Evolutionary conservation across 163 green algal species (phyloP), one percentile per base, ranked within the genome.

Genomic region (Scenedesmus sp.): DNA sequence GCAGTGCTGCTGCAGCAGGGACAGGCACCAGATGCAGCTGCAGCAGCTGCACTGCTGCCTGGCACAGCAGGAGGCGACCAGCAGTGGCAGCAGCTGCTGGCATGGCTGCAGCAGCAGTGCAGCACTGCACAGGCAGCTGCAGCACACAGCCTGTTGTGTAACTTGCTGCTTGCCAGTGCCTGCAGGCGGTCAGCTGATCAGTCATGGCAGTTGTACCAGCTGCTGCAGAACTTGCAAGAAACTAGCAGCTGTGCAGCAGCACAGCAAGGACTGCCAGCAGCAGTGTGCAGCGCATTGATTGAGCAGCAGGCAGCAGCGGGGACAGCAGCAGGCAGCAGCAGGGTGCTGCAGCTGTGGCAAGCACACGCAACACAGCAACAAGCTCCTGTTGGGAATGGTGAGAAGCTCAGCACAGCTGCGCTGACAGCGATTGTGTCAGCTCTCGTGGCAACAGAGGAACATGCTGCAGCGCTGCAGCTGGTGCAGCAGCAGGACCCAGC

Each of bases 1-100:
- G 77, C 34, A n/a, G 46, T 85, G 77, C 77, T 85, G 77, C 46
- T 85, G 46, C 77, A 85, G 77, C 77, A 85, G 77, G 77, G 77
- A 2, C 46, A 26, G 77, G 46, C 77, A 26, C 77, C 77, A 23
- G 77, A 85, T 10, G 77, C 77, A 59, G 77, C 46, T 34, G 52
- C 77, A 60, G 77, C 77, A 59, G 77, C 77, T 34, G 34, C 46
- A 9, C 4, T 85, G 77, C 46, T 85, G 77, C 77, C 46, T 26
- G 77, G 77, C 34, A 26, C 77, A n/a, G 77, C 70, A 46, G 70
- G 20, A 79, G 70, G 2, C 10, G 70, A 79, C 23, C 10, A 79
- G 23, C 70, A 85, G 13, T 59, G 46, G 77, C 46, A 57, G 77
- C 77, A 59, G 77, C 77, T 85, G 77, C 77, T 85, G 77, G 46